Base-by-base conservation (phyloP, 2,329 filamentous ascomycete genomes). In the Cercospora citrullina region DNA sequence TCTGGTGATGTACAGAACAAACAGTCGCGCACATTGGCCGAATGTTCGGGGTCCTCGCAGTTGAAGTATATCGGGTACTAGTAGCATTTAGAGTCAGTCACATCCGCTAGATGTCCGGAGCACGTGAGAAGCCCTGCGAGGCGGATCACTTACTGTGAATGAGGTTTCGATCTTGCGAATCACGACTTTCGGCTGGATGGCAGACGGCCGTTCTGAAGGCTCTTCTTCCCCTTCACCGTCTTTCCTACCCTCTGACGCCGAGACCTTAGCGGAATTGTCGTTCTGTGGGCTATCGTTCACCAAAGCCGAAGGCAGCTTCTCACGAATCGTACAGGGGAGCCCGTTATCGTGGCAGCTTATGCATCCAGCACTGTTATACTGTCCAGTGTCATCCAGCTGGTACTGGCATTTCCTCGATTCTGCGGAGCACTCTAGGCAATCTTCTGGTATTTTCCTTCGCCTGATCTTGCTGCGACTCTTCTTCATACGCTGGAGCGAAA, bases 11-110 rank as follows among this genome's bases (percentile, higher is more conserved):
- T 63, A 68, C 82, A 84, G 77, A 80, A 84, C 67, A 81, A 71
- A 69, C 82, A 84, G 76, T 16, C 26, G 6, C n/a, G 53, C 7
- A 65, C 66, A 12, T 74, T 64, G 4, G 59, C 28, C 28, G 23
- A 30, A 14, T 48, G 16, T 39, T 58, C 23, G 5, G 71, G 33
- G 12, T 74, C 70, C 5, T 75, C 69, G 67, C 78, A 72, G 36
- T 79, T 76, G 71, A 83, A 82, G 12, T 64, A 59, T 21, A 83
- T 77, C 0, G 81, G 81, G 60, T 82, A 80, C 55, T 36, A 28
- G 28, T 21, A 59, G 28, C 55, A 59, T n/a, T 53, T 26, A 53
- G 48, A 53, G 16, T 59, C 55, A 33, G 28, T 36, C n/a, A 36
- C 12, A 6, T 36, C 18, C n/a, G 30, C 18, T 16, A 36, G 55